Base-by-base conservation (phyloP, 2,329 filamentous ascomycete genomes). In the Aspergillus fructus region DNA sequence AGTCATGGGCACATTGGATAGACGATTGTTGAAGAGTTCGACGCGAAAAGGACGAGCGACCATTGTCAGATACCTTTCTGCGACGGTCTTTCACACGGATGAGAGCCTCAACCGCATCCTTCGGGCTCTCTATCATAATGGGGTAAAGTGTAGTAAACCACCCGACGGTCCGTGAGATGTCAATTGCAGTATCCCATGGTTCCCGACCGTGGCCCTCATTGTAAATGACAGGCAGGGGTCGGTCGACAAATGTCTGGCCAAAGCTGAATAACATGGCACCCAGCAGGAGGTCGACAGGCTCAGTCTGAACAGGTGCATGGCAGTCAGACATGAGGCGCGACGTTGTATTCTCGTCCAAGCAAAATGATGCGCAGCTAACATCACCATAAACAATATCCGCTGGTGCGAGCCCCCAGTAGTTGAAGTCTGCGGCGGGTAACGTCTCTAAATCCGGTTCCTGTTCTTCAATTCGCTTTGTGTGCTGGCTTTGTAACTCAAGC, bases 81-180 rank as follows among this genome's bases (percentile, higher is more conserved):
- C 76, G 73, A 5, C 68, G 57, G 49, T 78, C 75, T 56, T 78
- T 78, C 3, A 76, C 72, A 30, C 66, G 66, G 0, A 71, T 59
- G 4, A 77, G 58, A 3, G 71, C 71, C 3, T 74, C 68, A 5
- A 71, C 53, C 0, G 71, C 64, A 49, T 69, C 57, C 1, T 69
- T 60, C 1, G 67, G 42, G 12, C 63, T 64, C 24, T 68, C 62
- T 3, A 78, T 68, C 24, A 72, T 71, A 3, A 80, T 72, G 0
- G 79, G 79, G 47, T 78, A 78, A 6, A 81, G 65, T 27, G 77
- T 78, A 0, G 79, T 81, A 58, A 81, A 82, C 79, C 79, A 82
- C 4, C 79, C 79, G 2, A 81, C 72, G 1, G 79, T 82, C 5
- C 77, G 72, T 3, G 79, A 79, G 5, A 81, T 72, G 49, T 82